Percentiles rank a stretch among this genome's conserved stretches.
phyloP scores from a whole-genome alignment of 176 grass and related monocot species.

The Oryza longistaminata region DNA sequence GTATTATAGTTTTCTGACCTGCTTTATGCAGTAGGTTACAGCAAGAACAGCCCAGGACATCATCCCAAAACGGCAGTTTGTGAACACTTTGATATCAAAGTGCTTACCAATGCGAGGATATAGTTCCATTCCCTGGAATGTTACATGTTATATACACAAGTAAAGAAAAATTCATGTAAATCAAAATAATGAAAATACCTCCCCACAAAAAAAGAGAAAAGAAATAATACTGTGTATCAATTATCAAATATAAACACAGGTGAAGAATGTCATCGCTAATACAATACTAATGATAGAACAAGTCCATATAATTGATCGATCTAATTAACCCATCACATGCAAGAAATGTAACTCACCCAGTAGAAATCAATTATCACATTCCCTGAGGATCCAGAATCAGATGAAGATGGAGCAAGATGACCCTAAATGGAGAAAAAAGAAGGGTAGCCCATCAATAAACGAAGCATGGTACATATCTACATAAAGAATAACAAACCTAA shows the following conservation, averaged over 20 bases:
- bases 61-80: conserved; percentile 98
- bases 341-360: conserved; percentile 59
- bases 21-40: conserved; percentile 98
- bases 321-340: neutral
- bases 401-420: conserved; percentile 90
- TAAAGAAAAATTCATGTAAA: conserved; percentile 2
- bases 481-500: neutral
- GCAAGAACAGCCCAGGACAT: conserved; percentile 99
- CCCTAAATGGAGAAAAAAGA: conserved; percentile 45
- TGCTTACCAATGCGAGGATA: conserved; percentile 96
- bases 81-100: conserved; percentile 98
- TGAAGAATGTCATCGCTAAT: neutral
- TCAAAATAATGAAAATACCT: neutral
- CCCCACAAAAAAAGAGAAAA: too few relatives aligned
- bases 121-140: conserved; percentile 85
- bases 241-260: neutral
- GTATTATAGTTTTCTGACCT: conserved; percentile 57
- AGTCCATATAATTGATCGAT: neutral
- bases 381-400: conserved; percentile 94
- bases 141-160: conserved; percentile 2
- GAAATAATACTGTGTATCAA: neutral
- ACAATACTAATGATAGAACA: neutral
- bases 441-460: neutral
- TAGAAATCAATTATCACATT: conserved; percentile 96
- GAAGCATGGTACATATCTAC: conserved; percentile 5